Conservation (phyloP, 441 rosid species). For the Erodium trifolium region DNA sequence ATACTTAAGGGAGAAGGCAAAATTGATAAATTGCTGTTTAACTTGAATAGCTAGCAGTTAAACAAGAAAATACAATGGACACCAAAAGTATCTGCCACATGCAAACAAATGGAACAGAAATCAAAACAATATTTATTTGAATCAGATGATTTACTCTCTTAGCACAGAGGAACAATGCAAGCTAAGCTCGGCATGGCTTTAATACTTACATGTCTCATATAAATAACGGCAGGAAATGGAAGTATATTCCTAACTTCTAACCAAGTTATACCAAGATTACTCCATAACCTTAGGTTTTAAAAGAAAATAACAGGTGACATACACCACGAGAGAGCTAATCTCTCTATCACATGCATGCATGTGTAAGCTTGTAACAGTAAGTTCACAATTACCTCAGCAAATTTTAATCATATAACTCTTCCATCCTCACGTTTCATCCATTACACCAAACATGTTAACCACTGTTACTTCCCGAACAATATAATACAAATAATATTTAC, state of each 20-base stretch:
- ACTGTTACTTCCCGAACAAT: not conserved
- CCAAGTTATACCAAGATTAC: not conserved
- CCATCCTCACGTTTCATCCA: no score
- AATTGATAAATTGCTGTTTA: not conserved
- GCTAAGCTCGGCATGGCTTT: not conserved
- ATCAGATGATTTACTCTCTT: not conserved
- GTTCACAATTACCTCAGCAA: not conserved
- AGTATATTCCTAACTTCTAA: conserved; percentile 1
- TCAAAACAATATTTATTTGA: not conserved
- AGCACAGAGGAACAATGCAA: not conserved
- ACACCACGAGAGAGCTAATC: not conserved
- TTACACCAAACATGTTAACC: not conserved
- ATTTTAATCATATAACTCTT: not conserved
- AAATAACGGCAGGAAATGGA: not conserved
- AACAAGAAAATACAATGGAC: not conserved
- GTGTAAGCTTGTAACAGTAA: not conserved
- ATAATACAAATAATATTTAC: no score
- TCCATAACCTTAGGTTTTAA: not conserved
- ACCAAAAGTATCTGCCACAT: not conserved
- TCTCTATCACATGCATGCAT: not conserved
- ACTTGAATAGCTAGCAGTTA: not conserved
- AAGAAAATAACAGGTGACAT: not conserved
- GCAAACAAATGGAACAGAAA: not conserved
- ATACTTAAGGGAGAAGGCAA: not conserved
- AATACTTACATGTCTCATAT: not conserved